phyloP scores from a whole-genome alignment of 2,329 filamentous ascomycete species.

The Aspergillus ochraceoroseus region DNA sequence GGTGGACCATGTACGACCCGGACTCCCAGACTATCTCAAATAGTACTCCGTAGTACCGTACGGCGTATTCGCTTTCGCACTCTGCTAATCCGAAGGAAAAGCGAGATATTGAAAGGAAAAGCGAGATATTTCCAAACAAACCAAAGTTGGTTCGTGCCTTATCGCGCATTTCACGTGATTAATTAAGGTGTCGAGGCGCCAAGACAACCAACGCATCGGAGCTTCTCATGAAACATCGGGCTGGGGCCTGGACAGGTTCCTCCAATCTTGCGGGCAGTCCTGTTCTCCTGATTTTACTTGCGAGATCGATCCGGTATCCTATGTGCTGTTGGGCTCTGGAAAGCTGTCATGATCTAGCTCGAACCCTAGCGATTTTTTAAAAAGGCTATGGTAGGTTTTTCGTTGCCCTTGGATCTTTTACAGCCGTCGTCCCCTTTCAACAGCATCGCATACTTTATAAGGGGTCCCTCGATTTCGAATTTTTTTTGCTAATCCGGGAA shows the following conservation, averaged over 20 bases:
- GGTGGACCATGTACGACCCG: too few species aligned
- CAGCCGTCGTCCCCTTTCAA: background rate
- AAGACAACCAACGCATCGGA: conserved; percentile 19
- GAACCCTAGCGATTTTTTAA: background rate
- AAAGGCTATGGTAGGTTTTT: conserved; percentile 8
- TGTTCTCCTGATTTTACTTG: conserved; percentile 4
- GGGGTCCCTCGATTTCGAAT: too few species aligned
- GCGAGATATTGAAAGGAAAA: conserved; percentile 41
- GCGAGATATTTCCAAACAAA: conserved; percentile 9
- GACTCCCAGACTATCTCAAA: too few species aligned
- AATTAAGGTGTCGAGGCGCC: conserved; percentile 13
- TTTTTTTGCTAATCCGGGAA: too few species aligned
- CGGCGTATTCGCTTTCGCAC: too few species aligned
- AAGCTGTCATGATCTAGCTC: conserved; percentile 7
- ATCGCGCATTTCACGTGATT: conserved; percentile 21
- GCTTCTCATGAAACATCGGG: conserved; percentile 20
- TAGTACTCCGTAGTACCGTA: too few species aligned
- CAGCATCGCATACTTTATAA: too few species aligned
- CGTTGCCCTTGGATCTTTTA: conserved; percentile 1
- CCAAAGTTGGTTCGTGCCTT: conserved; percentile 8
- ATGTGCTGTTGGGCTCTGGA: conserved; percentile 6
- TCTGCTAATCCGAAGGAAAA: too few species aligned
- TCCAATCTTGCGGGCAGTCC: conserved; percentile 3
- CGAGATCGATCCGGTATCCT: conserved; percentile 3
- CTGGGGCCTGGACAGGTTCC: conserved; percentile 14